Evolutionary conservation across 2,329 filamentous ascomycete species (phyloP).

Genomic region (Chaetomium sp.): DNA sequence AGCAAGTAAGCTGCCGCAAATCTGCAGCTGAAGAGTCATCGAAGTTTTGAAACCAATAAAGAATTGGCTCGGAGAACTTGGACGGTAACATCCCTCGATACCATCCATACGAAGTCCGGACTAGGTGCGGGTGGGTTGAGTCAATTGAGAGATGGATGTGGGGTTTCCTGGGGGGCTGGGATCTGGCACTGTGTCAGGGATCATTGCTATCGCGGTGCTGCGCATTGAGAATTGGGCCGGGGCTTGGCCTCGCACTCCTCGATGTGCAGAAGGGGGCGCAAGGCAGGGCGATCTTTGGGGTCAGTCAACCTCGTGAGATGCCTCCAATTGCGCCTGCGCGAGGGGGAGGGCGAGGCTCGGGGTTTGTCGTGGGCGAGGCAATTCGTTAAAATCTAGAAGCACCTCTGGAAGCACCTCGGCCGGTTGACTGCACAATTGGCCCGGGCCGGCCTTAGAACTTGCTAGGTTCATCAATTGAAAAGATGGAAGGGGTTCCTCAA

Average conservation of each 20-base stretch:
- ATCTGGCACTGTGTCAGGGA: conserved; percentile 1
- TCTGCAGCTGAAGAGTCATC: not conserved
- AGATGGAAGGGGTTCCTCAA: not conserved
- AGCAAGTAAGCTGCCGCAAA: not conserved
- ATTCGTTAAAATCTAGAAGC: too few species aligned
- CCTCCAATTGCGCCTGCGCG: not conserved
- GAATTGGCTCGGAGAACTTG: too few species aligned
- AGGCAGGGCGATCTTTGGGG: not conserved
- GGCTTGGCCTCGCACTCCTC: not conserved
- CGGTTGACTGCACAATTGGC: too few species aligned
- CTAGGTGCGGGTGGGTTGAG: not conserved
- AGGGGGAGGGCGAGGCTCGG: not conserved
- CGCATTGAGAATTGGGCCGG: too few species aligned
- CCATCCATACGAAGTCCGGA: not conserved
- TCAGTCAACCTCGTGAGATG: conserved; percentile 3
- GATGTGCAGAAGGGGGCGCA: not conserved
- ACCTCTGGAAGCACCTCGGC: too few species aligned
- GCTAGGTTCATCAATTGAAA: too few species aligned
- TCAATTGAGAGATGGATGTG: conserved; percentile 1
- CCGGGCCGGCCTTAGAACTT: too few species aligned
- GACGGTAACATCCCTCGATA: not conserved
- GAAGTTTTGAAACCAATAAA: not conserved
- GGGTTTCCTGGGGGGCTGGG: not conserved
- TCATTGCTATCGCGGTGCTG: too few species aligned
- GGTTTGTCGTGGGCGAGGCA: too few species aligned